Percentiles rank a stretch among this genome's conserved stretches.
These are phyloP conservation scores for Vaccinium myrtillus DNA, from an alignment of 148 eudicot genomes.

Conservation along the genomic window DNA sequence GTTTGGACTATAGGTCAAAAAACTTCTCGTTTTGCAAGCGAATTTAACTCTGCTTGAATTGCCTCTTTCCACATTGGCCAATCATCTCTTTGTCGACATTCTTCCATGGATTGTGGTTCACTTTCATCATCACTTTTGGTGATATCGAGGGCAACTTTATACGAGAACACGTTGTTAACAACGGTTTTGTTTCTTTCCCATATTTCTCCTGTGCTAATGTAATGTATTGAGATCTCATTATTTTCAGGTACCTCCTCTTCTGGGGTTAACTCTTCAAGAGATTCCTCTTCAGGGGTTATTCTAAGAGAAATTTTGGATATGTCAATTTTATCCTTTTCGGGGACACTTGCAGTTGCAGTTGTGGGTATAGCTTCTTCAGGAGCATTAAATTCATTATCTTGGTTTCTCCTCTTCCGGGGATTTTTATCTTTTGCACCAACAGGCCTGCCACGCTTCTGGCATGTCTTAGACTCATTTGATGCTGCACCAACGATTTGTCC, in stretches of 20 bases:
- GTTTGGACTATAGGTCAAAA: background rate
- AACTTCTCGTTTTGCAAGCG: background rate
- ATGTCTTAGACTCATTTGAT: background rate
- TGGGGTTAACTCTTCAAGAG: background rate
- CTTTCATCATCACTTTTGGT: no score
- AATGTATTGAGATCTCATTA: no score
- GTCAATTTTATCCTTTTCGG: no score
- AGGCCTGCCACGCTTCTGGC: background rate
- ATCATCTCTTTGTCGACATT: background rate
- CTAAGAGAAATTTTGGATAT: no score
- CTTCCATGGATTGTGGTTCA: no score
- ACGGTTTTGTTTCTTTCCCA: background rate
- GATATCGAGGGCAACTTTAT: no score
- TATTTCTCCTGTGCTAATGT: background rate
- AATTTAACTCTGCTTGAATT: conserved; percentile 9
- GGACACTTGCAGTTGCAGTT: no score
- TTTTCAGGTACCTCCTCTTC: background rate
- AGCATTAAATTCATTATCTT: background rate
- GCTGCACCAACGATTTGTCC: rapidly evolving
- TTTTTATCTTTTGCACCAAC: background rate
- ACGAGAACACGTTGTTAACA: background rate
- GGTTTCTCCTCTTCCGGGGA: no score
- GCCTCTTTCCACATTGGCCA: conserved; percentile 20
- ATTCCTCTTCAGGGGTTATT: no score
- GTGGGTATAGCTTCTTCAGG: background rate